A percentile compares a stretch with the other conserved stretches of the same genome.
Conservation (phyloP, 306 rosid species). For the Neltuma alba region DNA sequence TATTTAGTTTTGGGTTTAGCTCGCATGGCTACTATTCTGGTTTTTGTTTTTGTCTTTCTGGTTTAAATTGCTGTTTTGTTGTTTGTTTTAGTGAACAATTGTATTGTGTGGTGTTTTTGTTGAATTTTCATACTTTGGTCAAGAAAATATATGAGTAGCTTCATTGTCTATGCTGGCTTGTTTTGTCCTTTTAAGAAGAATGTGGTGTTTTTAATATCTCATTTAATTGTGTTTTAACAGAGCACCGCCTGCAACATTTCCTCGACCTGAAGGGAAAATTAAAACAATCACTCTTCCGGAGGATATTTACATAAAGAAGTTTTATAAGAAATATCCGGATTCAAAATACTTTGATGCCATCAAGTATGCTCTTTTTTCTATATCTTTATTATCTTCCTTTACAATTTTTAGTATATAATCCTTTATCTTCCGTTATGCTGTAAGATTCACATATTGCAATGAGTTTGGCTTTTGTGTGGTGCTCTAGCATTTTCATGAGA, state of each 20-base stretch:
- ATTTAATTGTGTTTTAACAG: conserved; percentile 45
- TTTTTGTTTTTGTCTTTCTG: not conserved
- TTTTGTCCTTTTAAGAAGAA: not conserved
- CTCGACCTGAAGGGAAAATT: conserved; percentile 63
- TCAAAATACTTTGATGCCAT: conserved; percentile 71
- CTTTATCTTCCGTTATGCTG: conserved; percentile 8
- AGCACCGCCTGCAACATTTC: conserved; percentile 85
- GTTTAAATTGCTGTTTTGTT: not conserved
- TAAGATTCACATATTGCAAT: conserved; percentile 10
- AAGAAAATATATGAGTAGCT: not conserved
- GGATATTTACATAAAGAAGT: conserved; percentile 73
- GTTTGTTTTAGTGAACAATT: not conserved
- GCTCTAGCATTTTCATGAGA: not conserved
- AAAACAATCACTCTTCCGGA: conserved; percentile 78
- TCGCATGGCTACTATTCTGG: not conserved
- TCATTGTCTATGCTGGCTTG: not conserved
- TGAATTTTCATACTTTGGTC: not conserved
- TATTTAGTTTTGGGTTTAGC: not conserved
- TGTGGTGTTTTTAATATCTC: conserved; percentile 8
- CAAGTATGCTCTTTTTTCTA: conserved; percentile 53
- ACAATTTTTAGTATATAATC: not conserved
- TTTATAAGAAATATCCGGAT: conserved; percentile 75
- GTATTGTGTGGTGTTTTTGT: not conserved
- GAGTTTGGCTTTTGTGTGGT: conserved; percentile 21
- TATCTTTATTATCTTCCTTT: conserved; percentile 23